Base-by-base conservation (phyloP, 202 grass and related monocot genomes). In the Musa balbisiana region DNA sequence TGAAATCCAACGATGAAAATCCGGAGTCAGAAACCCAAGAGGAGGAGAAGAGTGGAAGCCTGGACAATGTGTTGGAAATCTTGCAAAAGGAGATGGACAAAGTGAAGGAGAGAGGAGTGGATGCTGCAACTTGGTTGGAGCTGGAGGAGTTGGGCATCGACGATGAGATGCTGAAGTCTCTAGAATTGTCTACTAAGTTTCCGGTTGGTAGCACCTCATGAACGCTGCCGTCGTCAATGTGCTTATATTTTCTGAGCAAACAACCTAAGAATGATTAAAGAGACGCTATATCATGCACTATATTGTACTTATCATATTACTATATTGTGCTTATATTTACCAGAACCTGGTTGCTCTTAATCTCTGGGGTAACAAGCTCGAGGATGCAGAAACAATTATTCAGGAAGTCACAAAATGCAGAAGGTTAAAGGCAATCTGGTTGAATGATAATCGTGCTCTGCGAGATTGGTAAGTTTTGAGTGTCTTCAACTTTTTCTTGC, bases 131-230 rank as follows among this genome's bases (percentile, higher is more conserved):
- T 21, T 97, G 93, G 93, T 76, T 97, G 82, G 93, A 97, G 81
- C 80, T 97, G 33, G 88, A 93, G 67, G 90, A 93, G 80, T 83
- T 97, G 24, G 90, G 86, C n/a, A 93, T 97, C 69, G 90, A 97
- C 74, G 90, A 97, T 81, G 90, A 91, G 24, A 91, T 91, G 88
- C 81, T 97, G 62, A 52, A 65, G 73, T 78, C 90, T 70, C 82
- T 93, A 67, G 81, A 93, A 86, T 75, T 93, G 80, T 86, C 90
- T 67, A 67, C 86, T 59, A 97, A 86, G 72, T 89, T 93, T 86
- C 90, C 84, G 80, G 93, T 97, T 10, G 12, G 84, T 21, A 17
- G 73, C 25, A 78, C 12, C 43, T 55, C 13, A 12, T 14, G 15
- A 78, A 77, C 17, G 22, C 17, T 70, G 67, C 77, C 50, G 21